These are phyloP conservation scores for Cymbidium sinense DNA, from an alignment of 106 monocot species.

Conservation along the genomic window DNA sequence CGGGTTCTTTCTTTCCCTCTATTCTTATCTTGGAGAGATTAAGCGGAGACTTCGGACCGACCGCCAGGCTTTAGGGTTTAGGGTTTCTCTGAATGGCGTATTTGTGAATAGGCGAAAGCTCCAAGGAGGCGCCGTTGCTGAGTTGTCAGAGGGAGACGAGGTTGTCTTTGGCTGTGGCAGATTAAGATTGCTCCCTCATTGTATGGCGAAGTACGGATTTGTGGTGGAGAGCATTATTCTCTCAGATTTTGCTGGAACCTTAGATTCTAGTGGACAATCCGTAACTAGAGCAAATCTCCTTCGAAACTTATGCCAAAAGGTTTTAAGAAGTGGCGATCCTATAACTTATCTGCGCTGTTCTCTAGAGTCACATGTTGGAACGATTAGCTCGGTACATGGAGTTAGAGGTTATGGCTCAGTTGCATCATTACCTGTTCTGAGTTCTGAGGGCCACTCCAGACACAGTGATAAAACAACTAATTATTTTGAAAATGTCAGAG, in stretches of 20 bases:
- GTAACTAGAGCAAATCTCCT: slow-evolving; percentile 29
- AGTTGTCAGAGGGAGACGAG: slow-evolving; percentile 50
- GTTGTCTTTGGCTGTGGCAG: slow-evolving; percentile 30
- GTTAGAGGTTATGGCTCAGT: not conserved
- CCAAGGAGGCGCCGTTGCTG: slow-evolving; percentile 16
- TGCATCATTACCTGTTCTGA: slow-evolving; percentile 2
- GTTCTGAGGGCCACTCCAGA: no score
- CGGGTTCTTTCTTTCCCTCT: slow-evolving; percentile 24
- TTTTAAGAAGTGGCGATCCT: slow-evolving; percentile 46
- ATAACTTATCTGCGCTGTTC: slow-evolving; percentile 19
- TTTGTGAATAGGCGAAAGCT: slow-evolving; percentile 53
- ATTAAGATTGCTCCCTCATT: not conserved
- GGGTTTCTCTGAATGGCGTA: slow-evolving; percentile 43
- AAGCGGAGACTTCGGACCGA: slow-evolving; percentile 4
- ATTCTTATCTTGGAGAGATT: slow-evolving; percentile 19
- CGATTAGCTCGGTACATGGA: not conserved
- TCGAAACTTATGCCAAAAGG: slow-evolving; percentile 20
- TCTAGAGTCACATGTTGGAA: not conserved
- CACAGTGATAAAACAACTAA: no score
- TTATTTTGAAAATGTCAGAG: no score
- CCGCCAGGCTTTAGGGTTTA: not conserved
- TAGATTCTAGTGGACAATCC: not conserved
- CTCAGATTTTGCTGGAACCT: not conserved
- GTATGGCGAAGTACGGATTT: slow-evolving; percentile 31
- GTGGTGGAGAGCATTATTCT: slow-evolving; percentile 46